Evolutionary conservation across 23 red algal species (phyloP).

Genomic region (Cyanidium caldarium): DNA sequence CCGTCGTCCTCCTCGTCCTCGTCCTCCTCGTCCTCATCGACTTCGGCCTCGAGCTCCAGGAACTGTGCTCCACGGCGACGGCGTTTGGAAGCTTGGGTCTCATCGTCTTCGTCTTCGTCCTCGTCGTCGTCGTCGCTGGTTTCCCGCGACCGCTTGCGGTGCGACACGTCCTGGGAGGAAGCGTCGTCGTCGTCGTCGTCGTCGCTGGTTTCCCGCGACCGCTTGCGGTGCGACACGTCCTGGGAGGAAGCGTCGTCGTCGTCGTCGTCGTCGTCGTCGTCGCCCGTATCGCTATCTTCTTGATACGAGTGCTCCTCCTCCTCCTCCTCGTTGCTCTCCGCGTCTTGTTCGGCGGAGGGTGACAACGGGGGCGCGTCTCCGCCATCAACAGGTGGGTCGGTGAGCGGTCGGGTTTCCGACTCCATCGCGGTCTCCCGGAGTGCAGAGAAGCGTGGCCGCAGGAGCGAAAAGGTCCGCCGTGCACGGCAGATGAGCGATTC

Average conservation of each 20-base stretch:
- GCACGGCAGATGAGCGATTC: neutral
- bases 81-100: slow-evolving; percentile 8
- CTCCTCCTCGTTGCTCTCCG: neutral
- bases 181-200: neutral
- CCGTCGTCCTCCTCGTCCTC: slow-evolving; percentile 5
- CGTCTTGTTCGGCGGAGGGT: neutral
- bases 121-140: slow-evolving; percentile 74
- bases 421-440: no score
- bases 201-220: neutral
- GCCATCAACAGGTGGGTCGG: neutral
- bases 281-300: slow-evolving; percentile 3
- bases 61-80: slow-evolving; percentile 48
- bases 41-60: slow-evolving; percentile 20
- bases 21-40: slow-evolving; percentile 34
- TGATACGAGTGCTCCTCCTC: slow-evolving; percentile 3
- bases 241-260: neutral
- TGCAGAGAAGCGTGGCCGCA: no score
- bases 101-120: slow-evolving; percentile 77
- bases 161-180: no score
- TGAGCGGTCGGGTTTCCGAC: neutral
- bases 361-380: neutral
- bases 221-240: neutral
- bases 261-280: neutral
- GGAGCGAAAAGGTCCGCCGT: neutral
- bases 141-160: slow-evolving; percentile 4